These are phyloP conservation scores for Populus hybrid DNA, from an alignment of 441 rosid species.

Conservation along the genomic window DNA sequence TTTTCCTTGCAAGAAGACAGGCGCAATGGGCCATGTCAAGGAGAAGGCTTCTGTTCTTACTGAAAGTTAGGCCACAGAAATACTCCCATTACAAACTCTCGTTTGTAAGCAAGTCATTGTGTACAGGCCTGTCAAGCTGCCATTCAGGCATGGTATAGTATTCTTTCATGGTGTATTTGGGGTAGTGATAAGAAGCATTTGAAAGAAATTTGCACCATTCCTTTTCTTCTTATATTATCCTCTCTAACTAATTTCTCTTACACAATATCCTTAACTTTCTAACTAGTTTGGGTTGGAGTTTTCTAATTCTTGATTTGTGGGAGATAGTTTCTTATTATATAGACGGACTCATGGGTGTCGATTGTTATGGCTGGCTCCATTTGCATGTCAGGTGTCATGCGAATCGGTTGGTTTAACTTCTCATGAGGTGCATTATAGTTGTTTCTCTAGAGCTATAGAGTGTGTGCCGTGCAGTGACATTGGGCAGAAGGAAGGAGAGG, in stretches of 20 bases:
- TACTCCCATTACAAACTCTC: slow-evolving; percentile 30
- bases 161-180: slow-evolving; percentile 26
- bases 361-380: no score
- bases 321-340: neutral
- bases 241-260: neutral
- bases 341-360: no score
- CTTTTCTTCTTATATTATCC: neutral
- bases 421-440: neutral
- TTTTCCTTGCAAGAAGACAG: neutral
- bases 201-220: slow-evolving; percentile 5
- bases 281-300: neutral
- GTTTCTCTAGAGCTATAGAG: neutral
- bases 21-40: no score
- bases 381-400: neutral
- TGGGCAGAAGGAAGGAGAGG: no score
- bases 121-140: slow-evolving; percentile 20
- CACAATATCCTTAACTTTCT: neutral
- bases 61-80: slow-evolving; percentile 29
- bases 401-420: slow-evolving; percentile 14
- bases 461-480: no score
- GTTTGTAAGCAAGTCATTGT: slow-evolving; percentile 23
- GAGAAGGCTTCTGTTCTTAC: neutral
- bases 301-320: no score
- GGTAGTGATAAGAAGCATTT: slow-evolving; percentile 35
- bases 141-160: slow-evolving; percentile 33